Evolutionary conservation across 768 basidiomycete genomes (phyloP), one percentile per base, ranked within the genome.

Genomic region (Lactifluus echinatus): DNA sequence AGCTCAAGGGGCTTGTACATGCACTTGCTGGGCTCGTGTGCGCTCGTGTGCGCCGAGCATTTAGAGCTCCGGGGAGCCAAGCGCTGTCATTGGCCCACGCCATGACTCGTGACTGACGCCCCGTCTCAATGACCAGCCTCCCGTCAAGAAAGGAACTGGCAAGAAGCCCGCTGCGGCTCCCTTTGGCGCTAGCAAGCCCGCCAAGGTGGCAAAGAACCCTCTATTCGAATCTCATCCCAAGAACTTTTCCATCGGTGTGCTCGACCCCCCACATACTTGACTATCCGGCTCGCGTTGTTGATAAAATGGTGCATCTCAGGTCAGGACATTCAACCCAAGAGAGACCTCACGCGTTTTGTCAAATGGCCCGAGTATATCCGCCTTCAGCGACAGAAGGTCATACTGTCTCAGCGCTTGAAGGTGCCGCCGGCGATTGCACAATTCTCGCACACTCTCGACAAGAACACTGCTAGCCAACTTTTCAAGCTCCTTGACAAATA

Each of bases 311-410:
- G 23, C 7, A n/a, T 19, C 10, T 56, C 0, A 95, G 95, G 95
- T 68, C 92, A 94, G 76, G 91, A 95, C 74, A 81, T 97, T 66
- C 89, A 87, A 66, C 94, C 87, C 68, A 81, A 80, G 71, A 82
- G 82, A 54, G 95, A 98, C 75, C 75, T 97, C 64, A 95, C 91
- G 57, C 90, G 94, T 71, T 97, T 97, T 77, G 90, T 97, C 76
- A 97, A 96, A 74, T 99, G 95, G 95, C 95, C 95, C 65, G 92
- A 94, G 77, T 98, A 98, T 69, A 84, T 98, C 66, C 91, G 93
- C 69, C 87, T 98, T 45, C 95, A 98, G 70, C 85, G 95, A 70
- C 93, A 97, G 75, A 97, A 97, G 78, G 92, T 97, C 68, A 95
- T 98, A 75, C 86, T 98, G 59, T 78, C 89, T 81, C 93, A 97